Percentiles rank a stretch among this genome's conserved stretches.
phyloP scores from a whole-genome alignment of 2,329 filamentous ascomycete species.

The Penicillium glabrum region DNA sequence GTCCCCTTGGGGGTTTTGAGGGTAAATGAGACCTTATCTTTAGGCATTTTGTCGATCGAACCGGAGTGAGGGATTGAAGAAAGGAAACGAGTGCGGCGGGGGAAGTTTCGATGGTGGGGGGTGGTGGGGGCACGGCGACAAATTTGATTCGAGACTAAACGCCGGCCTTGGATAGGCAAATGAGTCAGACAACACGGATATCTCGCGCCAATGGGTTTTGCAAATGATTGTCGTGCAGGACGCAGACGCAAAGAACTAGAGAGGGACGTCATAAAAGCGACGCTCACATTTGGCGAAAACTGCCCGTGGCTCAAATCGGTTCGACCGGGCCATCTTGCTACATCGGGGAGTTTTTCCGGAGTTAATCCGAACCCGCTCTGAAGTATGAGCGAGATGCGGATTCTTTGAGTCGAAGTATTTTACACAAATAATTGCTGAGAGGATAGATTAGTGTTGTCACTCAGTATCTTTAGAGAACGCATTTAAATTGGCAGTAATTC shows the following conservation, averaged over 20 bases:
- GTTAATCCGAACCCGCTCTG: slow-evolving; percentile 16
- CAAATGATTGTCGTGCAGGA: slow-evolving; percentile 32
- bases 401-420: not conserved
- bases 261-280: slow-evolving; percentile 33
- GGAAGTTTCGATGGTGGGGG: slow-evolving; percentile 27
- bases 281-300: slow-evolving; percentile 13
- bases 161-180: slow-evolving; percentile 18
- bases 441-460: not conserved
- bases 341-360: slow-evolving; percentile 15
- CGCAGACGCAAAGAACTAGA: slow-evolving; percentile 20
- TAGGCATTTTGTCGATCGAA: slow-evolving; percentile 28
- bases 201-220: slow-evolving; percentile 14
- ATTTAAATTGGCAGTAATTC: no score
- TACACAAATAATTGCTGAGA: not conserved
- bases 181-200: slow-evolving; percentile 18
- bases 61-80: slow-evolving; percentile 19
- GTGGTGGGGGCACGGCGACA: slow-evolving; percentile 28
- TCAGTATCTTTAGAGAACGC: no score
- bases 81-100: slow-evolving; percentile 27
- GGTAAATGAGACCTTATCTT: slow-evolving; percentile 55
- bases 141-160: slow-evolving; percentile 27
- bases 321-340: slow-evolving; percentile 15
- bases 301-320: slow-evolving; percentile 12
- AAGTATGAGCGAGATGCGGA: not conserved
- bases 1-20: slow-evolving; percentile 91